Conservation (phyloP, 306 rosid genomes). For the Calophaca sinica region DNA sequence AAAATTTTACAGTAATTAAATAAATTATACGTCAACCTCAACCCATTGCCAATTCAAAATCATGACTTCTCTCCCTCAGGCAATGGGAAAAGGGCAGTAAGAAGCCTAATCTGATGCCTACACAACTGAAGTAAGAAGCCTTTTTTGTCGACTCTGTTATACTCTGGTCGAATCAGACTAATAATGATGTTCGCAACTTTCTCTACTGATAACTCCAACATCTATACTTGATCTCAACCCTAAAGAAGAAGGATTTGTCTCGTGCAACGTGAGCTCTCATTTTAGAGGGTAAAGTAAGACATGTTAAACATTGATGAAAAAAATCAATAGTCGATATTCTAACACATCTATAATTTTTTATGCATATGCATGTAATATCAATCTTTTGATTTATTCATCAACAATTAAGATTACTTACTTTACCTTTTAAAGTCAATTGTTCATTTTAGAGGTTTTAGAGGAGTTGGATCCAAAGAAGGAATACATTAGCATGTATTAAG, state of each 20-base stretch:
- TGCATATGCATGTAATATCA: neutral
- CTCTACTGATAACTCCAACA: conserved; percentile 74
- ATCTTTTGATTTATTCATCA: conserved; percentile 19
- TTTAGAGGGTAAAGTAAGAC: conserved; percentile 31
- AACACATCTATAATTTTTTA: neutral
- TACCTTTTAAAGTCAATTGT: neutral
- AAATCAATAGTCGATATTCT: conserved; percentile 12
- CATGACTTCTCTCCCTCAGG: conserved; percentile 22
- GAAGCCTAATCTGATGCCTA: conserved; percentile 25
- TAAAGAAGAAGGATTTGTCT: conserved; percentile 45
- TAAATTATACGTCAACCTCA: neutral
- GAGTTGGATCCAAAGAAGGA: conserved; percentile 43
- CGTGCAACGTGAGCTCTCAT: conserved; percentile 7
- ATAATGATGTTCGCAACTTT: conserved; percentile 65
- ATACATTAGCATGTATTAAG: conserved; percentile 40
- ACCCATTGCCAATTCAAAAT: conserved; percentile 24
- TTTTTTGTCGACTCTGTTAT: conserved; percentile 4
- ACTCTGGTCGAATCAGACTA: conserved; percentile 56
- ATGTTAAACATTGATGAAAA: conserved; percentile 20
- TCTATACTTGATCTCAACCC: conserved; percentile 81
- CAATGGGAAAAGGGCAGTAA: neutral
- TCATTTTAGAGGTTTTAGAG: conserved; percentile 18
- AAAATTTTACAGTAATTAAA: conserved; percentile 29
- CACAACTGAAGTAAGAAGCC: conserved; percentile 15
- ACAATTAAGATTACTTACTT: conserved; percentile 28